Base-by-base conservation (phyloP, 768 basidiomycete species). In the Amyloporia xantha region DNA sequence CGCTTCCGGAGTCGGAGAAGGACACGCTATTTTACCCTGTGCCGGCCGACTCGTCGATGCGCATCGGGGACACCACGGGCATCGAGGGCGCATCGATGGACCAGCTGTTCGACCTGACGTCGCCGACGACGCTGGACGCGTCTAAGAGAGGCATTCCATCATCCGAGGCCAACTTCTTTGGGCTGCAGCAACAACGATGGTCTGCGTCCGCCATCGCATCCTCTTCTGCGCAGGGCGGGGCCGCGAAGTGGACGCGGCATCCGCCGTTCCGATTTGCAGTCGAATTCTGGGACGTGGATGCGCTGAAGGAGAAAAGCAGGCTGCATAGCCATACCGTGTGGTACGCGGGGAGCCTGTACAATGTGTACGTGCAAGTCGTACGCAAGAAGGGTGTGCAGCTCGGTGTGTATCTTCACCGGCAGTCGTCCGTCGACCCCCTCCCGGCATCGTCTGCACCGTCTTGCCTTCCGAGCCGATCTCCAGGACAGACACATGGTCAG, bases 291-390 rank as follows among this genome's bases (percentile, higher is more conserved):
- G 85, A 86, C 58, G 75, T 91, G 17, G 84, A 87, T 52, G 67
- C 73, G 27, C 73, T 96, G 33, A 84, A 82, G 50, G 92, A 95
- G 68, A 95, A 93, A 67, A 80, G 81, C 44, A 74, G 91, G 13
- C 65, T 89, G 44, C 82, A 94, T 63, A 90, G 87, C 6, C 80
- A 82, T 47, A 96, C 92, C 2, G 75, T 94, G 46, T 93, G 89
- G 80, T 89, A 92, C 61, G 91, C 86, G 2, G 93, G 93, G 7
- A 90, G 79, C 57, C 69, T 89, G 59, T 93, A 83, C 72, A 91
- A 91, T 54, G 81, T 91, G 1, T 95, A 94, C 59, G 83, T 93
- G 37, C 91, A 95, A 63, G 75, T 92, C 39, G 83, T 91, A 43
- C 78, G 82, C 55, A 90, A 88, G 77, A 94, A 94, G 63, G 73